Evolutionary conservation across 805 yeast genomes (phyloP), one percentile per base, ranked within the genome.

Genomic region (Metschnikowia gelsemii): DNA sequence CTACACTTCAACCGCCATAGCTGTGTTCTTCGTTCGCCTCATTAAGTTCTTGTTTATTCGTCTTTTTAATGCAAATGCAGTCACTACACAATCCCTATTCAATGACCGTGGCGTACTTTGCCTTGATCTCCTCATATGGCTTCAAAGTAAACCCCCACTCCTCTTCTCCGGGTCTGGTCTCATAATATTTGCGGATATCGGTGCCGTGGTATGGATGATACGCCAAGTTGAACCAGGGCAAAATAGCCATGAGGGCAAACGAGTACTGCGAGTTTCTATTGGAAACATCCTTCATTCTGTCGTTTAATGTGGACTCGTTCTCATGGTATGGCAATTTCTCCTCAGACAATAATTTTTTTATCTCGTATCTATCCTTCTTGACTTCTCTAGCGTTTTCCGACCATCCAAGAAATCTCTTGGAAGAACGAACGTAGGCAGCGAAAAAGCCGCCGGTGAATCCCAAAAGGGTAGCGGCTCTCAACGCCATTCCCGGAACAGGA

Each of bases 151-250:
- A 74, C 5, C 79, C 80, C 82, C 82, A 76, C 21, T 60, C 67
- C 60, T 76, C 81, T 60, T 76, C 82, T 35, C 82, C 82, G 5
- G 76, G 75, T 56, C 83, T 70, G 38, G 63, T 68, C 58, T 75
- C 80, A 49, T 59, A 59, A 49, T 59, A 59, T 43, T 59, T 59
- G 22, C 51, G 43, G 45, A 83, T 68, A 56, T 82, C 84, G 45
- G 85, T 80, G 19, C 91, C 93, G 63, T 87, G 96, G 68, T 79
- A 82, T 52, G 86, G 88, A 63, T 87, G 96, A 60, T 79, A 67
- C 34, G 80, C 88, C 48, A 84, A 68, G 66, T 87, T 87, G 72
- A 87, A 86, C 87, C 88, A 82, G 18, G 95, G 95, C 55, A 87
- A 62, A 46, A 84, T 58, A 42, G 80, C 76, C 53, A 82, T 59